Evolutionary conservation across 306 rosid genomes (phyloP).

Genomic region (Coriaria nepalensis): DNA sequence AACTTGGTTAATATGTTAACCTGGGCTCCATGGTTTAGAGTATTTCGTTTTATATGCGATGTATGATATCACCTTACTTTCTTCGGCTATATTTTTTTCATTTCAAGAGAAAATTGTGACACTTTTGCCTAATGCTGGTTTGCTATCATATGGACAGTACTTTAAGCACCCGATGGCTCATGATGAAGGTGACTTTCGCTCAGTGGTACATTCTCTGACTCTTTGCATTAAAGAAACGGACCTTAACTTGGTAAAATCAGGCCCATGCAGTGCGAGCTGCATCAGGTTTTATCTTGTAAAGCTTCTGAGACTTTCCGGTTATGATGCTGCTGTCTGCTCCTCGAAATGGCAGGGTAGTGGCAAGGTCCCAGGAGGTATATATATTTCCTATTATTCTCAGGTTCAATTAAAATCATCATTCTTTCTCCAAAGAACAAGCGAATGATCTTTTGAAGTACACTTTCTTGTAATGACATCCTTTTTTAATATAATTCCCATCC

Average conservation of each 20-base stretch:
- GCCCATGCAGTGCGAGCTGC: slow-evolving; percentile 76
- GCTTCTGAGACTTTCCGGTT: slow-evolving; percentile 63
- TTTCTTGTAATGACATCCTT: slow-evolving; percentile 1
- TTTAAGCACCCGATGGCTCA: slow-evolving; percentile 49
- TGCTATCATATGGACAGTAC: slow-evolving; percentile 24
- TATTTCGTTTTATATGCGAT: too few relatives aligned
- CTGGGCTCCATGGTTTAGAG: too few relatives aligned
- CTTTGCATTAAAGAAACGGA: slow-evolving; percentile 48
- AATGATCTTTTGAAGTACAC: too few relatives aligned
- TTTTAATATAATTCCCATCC: slow-evolving; percentile 11
- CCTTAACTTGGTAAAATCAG: slow-evolving; percentile 38
- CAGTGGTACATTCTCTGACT: slow-evolving; percentile 58
- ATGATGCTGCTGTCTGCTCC: slow-evolving; percentile 79
- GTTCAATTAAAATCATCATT: too few relatives aligned
- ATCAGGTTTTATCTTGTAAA: slow-evolving; percentile 68
- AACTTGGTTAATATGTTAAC: too few relatives aligned
- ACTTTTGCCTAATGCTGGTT: too few relatives aligned
- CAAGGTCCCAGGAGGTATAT: slow-evolving; percentile 93
- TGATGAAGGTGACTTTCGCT: slow-evolving; percentile 53
- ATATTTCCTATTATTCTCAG: not conserved
- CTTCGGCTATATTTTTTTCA: not conserved
- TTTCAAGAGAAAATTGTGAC: not conserved
- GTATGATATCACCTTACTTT: too few relatives aligned
- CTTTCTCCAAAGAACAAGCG: too few relatives aligned
- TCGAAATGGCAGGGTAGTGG: slow-evolving; percentile 85